Base-by-base conservation (phyloP, 2,329 filamentous ascomycete genomes). In the Aspergillus puulaauensis region DNA sequence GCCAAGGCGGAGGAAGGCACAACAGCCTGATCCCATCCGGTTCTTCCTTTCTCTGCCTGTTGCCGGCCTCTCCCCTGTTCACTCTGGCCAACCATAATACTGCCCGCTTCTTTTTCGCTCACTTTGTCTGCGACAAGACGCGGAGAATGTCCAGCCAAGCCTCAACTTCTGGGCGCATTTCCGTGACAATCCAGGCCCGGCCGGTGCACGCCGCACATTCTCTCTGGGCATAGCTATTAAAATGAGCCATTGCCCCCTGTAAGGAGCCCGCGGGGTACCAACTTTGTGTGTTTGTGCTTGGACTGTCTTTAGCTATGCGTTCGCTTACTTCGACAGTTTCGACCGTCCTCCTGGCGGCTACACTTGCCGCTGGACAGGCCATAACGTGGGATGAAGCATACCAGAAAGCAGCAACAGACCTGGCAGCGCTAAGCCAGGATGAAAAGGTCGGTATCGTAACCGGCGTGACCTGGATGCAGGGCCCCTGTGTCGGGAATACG, bases 401-500 rank as follows among this genome's bases (percentile, higher is more conserved):
- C 23, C 3, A 43, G n/a, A 51, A 51, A 31, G 66, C 66, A 1
- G 27, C 57, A 23, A 31, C 40, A 3, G 62, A 59, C 2, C 57
- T 68, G 3, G 1, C 46, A 0, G 57, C 57, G 24, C 59, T 68
- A 17, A 63, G 39, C 9, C 60, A 62, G 23, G 54, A 56, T 3
- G 66, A 72, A 41, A 72, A 72, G 33, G 66, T 67, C 4, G 69
- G 69, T 8, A 60, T 72, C 23, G 69, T 67, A 8, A 68, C 69
- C 4, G 69, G 69, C 1, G 61, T 71, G 17, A 66, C 59, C 8
- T 72, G 69, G 69, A 48, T 61, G 33, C 63, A 60, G 23, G 69
- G 70, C 2, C 68, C 70, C 3, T 73, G 70, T 44, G 70, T 73
- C 6, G 69, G 70, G 9, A 72, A 72, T 50, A 72, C 70, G 5